Conservation (phyloP, 2,329 filamentous ascomycete species). For the Nigrospora sphaerica region DNA sequence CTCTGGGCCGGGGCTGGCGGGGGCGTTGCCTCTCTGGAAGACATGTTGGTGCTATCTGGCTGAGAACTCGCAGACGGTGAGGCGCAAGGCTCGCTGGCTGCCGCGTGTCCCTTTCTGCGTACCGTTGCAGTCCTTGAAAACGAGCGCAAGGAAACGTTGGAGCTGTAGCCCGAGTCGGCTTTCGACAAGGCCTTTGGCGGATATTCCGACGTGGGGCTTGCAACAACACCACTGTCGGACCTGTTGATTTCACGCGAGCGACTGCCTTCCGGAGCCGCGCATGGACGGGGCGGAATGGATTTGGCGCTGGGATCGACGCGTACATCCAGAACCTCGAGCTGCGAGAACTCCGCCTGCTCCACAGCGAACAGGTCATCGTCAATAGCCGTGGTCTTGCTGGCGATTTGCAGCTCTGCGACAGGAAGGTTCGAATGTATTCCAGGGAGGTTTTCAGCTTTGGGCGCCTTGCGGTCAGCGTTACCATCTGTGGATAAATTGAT, state of each 20-base stretch:
- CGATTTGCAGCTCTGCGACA: slow-evolving; percentile 31
- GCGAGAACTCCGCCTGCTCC: slow-evolving; percentile 19
- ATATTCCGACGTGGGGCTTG: slow-evolving; percentile 34
- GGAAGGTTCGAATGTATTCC: slow-evolving; percentile 12
- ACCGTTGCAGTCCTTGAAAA: slow-evolving; percentile 19
- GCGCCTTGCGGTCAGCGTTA: no score
- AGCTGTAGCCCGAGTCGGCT: slow-evolving; percentile 56
- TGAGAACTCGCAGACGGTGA: no score
- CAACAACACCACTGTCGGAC: slow-evolving; percentile 43
- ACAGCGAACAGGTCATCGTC: slow-evolving; percentile 43
- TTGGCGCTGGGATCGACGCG: slow-evolving; percentile 35
- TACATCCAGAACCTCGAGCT: slow-evolving; percentile 17
- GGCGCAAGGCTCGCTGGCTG: no score
- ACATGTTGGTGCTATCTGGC: no score
- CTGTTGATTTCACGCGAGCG: slow-evolving; percentile 20
- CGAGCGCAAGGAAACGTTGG: slow-evolving; percentile 50
- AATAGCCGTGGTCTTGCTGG: slow-evolving; percentile 39
- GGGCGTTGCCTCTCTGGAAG: no score
- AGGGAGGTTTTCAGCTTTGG: background rate
- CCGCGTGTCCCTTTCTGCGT: no score
- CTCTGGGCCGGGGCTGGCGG: no score
- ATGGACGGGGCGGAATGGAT: slow-evolving; percentile 17
- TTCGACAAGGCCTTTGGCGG: slow-evolving; percentile 42
- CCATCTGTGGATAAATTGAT: no score
- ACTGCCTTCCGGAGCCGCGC: slow-evolving; percentile 9